Evolutionary conservation across 441 rosid genomes (phyloP), one percentile per base, ranked within the genome.

Genomic region (Gossypium gossypioides): DNA sequence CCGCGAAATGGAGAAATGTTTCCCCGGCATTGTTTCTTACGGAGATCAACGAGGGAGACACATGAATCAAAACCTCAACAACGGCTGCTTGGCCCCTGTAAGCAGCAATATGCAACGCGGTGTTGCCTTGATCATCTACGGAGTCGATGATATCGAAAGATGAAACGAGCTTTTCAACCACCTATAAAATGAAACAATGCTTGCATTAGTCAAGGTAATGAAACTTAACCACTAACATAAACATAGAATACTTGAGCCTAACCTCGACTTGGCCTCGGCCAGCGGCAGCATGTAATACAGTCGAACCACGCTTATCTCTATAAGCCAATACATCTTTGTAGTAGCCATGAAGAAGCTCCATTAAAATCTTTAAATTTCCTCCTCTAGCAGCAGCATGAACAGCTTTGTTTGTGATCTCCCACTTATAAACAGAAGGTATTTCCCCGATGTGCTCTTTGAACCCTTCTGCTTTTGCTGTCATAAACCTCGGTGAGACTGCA

Each of bases 301-400:
- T 89, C 12, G 98, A 89, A 64, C 95, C 90, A 1, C 81, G 83
- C 77, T 79, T 88, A 77, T 92, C 98, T 75, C 92, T 83, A 8
- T 83, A 87, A 66, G 88, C 79, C 83, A 88, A 74, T 46, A 88
- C 85, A 78, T 89, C 82, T 4, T 64, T 73, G 79, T 89, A 86
- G 79, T 89, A 89, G 27, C 83, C 79, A 60, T 69, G 34, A 0
- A 89, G 78, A 69, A 92, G 87, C 55, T 92, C 88, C 83, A 76
- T 84, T 80, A 92, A 78, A 63, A 88, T 72, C 75, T 32, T 62
- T 73, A 84, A 22, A 77, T 84, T 89, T 24, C 98, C 98, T 57
- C 96, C 98, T 80, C 96, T 89, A 21, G 95, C 88, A 74, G 92
- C 95, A 59, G 95, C 92, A 75, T 90, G 98, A 69, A 87, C 80